A percentile compares a stretch with the other conserved stretches of the same genome.
phyloP scores from a whole-genome alignment of 2,329 filamentous ascomycete genomes.

The Scytalidium sp. region DNA sequence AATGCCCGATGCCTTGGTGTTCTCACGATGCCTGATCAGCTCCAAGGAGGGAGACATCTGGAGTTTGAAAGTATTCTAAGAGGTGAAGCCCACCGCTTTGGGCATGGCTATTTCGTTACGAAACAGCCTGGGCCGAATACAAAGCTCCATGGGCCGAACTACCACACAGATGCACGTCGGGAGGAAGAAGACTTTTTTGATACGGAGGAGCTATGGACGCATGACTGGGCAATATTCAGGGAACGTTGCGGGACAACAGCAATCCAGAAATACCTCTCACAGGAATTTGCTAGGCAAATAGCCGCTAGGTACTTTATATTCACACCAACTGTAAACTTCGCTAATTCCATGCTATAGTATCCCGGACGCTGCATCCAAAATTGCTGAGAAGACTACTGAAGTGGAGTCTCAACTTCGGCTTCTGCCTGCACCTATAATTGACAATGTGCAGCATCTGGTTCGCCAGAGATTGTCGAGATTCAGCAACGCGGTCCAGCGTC shows the following conservation, averaged over 20 bases:
- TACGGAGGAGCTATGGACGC: conserved; percentile 39
- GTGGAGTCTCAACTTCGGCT: conserved; percentile 53
- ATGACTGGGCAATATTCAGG: conserved; percentile 32
- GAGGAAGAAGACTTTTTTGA: conserved; percentile 51
- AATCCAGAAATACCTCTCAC: conserved; percentile 45
- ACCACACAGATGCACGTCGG: conserved; percentile 42
- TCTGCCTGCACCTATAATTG: conserved; percentile 63
- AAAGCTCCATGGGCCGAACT: conserved; percentile 14
- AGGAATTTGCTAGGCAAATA: conserved; percentile 45
- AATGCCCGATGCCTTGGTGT: conserved; percentile 66
- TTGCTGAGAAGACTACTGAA: conserved; percentile 35
- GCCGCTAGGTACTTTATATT: conserved; percentile 19
- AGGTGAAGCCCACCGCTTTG: conserved; percentile 57
- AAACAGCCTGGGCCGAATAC: conserved; percentile 53
- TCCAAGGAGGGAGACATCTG: conserved; percentile 48
- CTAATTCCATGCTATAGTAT: conserved; percentile 26
- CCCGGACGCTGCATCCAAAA: conserved; percentile 35
- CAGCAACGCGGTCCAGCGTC: conserved; percentile 46
- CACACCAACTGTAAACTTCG: not conserved
- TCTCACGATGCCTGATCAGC: conserved; percentile 79
- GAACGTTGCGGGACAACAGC: conserved; percentile 49
- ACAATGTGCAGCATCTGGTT: conserved; percentile 65
- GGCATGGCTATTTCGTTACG: conserved; percentile 77
- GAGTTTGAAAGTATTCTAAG: conserved; percentile 65
- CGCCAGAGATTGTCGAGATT: conserved; percentile 58